Conservation (phyloP, 2,329 filamentous ascomycete genomes). For the Pyrenophora teres region DNA sequence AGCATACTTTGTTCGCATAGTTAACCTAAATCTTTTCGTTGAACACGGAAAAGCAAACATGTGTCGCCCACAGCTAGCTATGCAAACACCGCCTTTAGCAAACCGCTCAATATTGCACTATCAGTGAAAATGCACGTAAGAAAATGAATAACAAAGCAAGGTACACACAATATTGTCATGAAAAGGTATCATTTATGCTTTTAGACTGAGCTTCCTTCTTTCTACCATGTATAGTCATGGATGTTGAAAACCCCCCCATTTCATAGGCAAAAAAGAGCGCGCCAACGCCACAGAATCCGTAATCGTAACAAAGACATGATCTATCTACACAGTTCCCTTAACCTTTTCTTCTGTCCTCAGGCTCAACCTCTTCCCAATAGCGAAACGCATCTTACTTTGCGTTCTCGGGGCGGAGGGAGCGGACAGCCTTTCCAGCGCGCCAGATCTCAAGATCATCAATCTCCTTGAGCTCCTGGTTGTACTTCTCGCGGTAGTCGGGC, state of each 20-base stretch:
- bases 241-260: neutral
- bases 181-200: slow-evolving; percentile 8
- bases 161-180: neutral
- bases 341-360: slow-evolving; percentile 4
- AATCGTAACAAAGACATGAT: slow-evolving; percentile 26
- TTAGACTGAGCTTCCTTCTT: neutral
- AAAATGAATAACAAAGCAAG: too few species aligned
- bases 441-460: slow-evolving; percentile 99
- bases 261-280: neutral
- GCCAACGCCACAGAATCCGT: slow-evolving; percentile 24
- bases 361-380: neutral
- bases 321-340: slow-evolving; percentile 31
- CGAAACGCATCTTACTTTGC: slow-evolving; percentile 35
- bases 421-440: slow-evolving; percentile 96
- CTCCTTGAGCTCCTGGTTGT: slow-evolving; percentile 98
- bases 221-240: neutral
- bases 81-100: too few species aligned
- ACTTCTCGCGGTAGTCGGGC: slow-evolving; percentile 94
- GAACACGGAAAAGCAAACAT: too few species aligned
- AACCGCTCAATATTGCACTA: too few species aligned
- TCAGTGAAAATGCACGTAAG: too few species aligned
- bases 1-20: too few species aligned
- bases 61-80: too few species aligned
- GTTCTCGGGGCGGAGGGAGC: slow-evolving; percentile 54
- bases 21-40: too few species aligned